A percentile compares a stretch with the other conserved stretches of the same genome.
These are phyloP conservation scores for Podospora sp. DNA, from an alignment of 495 filamentous ascomycete species.

Conservation along the genomic window DNA sequence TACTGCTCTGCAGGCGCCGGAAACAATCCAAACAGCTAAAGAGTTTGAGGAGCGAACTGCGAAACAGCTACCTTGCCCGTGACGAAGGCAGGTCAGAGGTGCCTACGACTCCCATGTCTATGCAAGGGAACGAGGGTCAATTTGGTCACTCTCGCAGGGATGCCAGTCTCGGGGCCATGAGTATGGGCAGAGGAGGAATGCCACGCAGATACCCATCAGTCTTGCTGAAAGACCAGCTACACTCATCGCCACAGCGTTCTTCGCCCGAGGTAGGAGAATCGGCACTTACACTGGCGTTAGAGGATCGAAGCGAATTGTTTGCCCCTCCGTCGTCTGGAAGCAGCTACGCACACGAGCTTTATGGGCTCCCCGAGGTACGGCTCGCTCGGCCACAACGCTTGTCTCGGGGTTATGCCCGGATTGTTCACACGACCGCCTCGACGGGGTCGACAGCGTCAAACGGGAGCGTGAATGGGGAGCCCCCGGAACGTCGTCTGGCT, in stretches of 20 bases:
- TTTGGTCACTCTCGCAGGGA: not conserved
- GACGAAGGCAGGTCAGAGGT: slow-evolving; percentile 12
- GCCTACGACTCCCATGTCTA: slow-evolving; percentile 4
- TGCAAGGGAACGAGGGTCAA: not conserved
- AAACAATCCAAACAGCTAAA: slow-evolving; percentile 8
- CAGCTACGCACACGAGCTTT: not conserved
- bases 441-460: slow-evolving; percentile 14
- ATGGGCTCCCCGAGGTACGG: slow-evolving; percentile 14
- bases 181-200: not conserved
- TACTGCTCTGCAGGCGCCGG: slow-evolving; percentile 13
- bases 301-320: not conserved
- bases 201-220: not conserved
- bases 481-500: not conserved
- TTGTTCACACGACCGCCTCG: slow-evolving; percentile 17
- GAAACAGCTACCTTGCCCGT: slow-evolving; percentile 13
- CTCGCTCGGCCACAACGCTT: slow-evolving; percentile 22
- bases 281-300: not conserved
- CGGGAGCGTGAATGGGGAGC: slow-evolving; percentile 3
- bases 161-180: not conserved
- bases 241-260: not conserved
- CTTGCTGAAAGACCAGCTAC: not conserved
- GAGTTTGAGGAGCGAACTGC: slow-evolving; percentile 12
- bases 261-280: not conserved
- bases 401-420: slow-evolving; percentile 22
- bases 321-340: slow-evolving; percentile 9